These are phyloP conservation scores for Coleophoma cylindrospora DNA, from an alignment of 2,329 filamentous ascomycete genomes.

Conservation along the genomic window DNA sequence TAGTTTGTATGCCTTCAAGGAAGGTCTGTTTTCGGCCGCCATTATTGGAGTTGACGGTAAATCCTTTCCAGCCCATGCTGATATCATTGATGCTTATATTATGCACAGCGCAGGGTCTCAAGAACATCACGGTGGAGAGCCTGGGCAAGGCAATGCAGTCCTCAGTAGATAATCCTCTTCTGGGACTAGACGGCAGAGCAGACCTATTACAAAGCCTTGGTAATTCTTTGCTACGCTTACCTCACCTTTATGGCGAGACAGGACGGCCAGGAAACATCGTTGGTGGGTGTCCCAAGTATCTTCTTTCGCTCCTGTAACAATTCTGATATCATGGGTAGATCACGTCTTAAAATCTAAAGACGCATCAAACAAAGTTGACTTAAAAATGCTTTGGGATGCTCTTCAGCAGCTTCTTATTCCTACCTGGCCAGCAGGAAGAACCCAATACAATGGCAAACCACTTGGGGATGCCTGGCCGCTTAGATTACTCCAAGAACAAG, in stretches of 20 bases:
- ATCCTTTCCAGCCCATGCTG: no score
- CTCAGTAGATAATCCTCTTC: slow-evolving; percentile 35
- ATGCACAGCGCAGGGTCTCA: slow-evolving; percentile 28
- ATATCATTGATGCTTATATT: not conserved
- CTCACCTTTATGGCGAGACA: slow-evolving; percentile 34
- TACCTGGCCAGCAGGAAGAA: slow-evolving; percentile 41
- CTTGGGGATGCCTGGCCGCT: slow-evolving; percentile 34
- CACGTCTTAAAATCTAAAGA: not conserved
- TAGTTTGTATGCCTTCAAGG: slow-evolving; percentile 42
- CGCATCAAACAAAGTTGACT: not conserved
- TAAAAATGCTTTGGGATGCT: slow-evolving; percentile 31
- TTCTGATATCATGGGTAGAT: not conserved
- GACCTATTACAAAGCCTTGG: slow-evolving; percentile 37
- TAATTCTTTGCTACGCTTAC: slow-evolving; percentile 30
- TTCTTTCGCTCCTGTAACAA: not conserved
- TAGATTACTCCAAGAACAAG: slow-evolving; percentile 20
- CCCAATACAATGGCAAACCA: slow-evolving; percentile 23
- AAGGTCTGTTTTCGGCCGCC: slow-evolving; percentile 31
- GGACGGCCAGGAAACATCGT: slow-evolving; percentile 43
- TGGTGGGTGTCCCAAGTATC: slow-evolving; percentile 26
- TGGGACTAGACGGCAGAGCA: slow-evolving; percentile 38
- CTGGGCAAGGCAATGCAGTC: slow-evolving; percentile 34
- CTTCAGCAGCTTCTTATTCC: slow-evolving; percentile 41
- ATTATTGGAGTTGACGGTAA: slow-evolving; percentile 30
- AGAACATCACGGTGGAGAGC: slow-evolving; percentile 26